Conservation (phyloP, 805 yeast species). For the Saturnispora quitensis region DNA sequence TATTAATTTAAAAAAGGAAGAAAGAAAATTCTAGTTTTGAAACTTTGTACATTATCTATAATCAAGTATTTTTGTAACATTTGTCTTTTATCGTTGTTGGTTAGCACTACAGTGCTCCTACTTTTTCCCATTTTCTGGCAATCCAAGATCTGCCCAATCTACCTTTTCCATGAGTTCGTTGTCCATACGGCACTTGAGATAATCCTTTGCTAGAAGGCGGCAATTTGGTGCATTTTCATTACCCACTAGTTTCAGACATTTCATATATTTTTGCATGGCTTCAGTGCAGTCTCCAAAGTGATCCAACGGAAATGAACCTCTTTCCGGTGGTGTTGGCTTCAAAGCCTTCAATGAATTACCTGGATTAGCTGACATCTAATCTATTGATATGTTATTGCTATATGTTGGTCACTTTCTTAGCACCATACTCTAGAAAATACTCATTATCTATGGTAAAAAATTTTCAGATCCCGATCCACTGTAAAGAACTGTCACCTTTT, state of each 20-base stretch:
- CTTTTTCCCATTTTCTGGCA: slow-evolving; percentile 22
- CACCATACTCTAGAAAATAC: background rate
- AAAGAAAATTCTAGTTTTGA: background rate
- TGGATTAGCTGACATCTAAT: slow-evolving; percentile 32
- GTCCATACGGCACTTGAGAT: slow-evolving; percentile 84
- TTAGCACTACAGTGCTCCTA: background rate
- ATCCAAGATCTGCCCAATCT: slow-evolving; percentile 29
- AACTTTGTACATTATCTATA: background rate
- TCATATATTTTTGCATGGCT: slow-evolving; percentile 65
- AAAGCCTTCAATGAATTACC: slow-evolving; percentile 41
- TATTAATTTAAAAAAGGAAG: background rate
- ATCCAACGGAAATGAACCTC: slow-evolving; percentile 94
- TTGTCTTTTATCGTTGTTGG: background rate
- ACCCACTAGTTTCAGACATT: slow-evolving; percentile 66
- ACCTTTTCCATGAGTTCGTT: slow-evolving; percentile 36
- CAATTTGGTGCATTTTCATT: slow-evolving; percentile 91
- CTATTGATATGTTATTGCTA: background rate
- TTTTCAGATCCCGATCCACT: background rate
- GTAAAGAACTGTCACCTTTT: too few species aligned
- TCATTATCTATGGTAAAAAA: background rate
- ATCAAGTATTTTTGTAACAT: background rate
- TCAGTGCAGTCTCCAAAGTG: slow-evolving; percentile 75
- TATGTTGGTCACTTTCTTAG: background rate
- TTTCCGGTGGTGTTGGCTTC: slow-evolving; percentile 88
- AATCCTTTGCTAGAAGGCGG: slow-evolving; percentile 70